Conservation (phyloP, 148 eudicot genomes). For the Spergularia marina region DNA sequence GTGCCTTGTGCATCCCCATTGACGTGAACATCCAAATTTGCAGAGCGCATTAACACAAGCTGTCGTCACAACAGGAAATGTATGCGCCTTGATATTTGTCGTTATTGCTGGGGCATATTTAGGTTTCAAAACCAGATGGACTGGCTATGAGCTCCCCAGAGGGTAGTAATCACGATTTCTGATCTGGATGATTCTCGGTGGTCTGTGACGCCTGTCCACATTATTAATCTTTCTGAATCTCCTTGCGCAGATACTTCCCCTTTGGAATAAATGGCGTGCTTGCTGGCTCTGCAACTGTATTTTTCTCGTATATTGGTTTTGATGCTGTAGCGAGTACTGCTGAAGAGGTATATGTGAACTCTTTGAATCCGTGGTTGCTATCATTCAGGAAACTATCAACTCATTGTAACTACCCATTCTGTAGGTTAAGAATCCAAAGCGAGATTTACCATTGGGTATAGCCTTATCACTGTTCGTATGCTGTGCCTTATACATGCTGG, state of each 20-base stretch:
- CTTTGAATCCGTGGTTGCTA: background rate
- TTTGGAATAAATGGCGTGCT: constrained; percentile 92
- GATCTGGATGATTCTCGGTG: background rate
- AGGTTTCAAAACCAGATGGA: constrained; percentile 87
- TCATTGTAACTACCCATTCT: constrained; percentile 1
- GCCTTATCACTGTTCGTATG: constrained; percentile 76
- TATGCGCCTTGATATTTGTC: constrained; percentile 84
- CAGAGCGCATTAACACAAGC: constrained; percentile 84
- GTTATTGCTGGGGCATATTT: constrained; percentile 79
- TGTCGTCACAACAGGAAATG: constrained; percentile 73
- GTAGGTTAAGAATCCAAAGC: constrained; percentile 92
- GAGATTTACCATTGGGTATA: constrained; percentile 91
- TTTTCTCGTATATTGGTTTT: constrained; percentile 91
- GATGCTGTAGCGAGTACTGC: constrained; percentile 98
- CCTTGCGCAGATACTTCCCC: constrained; percentile 58
- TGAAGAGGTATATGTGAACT: constrained; percentile 61
- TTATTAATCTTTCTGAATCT: background rate
- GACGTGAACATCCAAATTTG: constrained; percentile 19
- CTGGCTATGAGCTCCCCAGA: constrained; percentile 71
- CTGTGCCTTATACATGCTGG: constrained; percentile 88
- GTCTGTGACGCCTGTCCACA: background rate
- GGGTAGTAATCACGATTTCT: constrained; percentile 47
- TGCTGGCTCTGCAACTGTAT: constrained; percentile 94
- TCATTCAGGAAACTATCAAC: background rate
- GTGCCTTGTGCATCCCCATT: background rate